phyloP scores from a whole-genome alignment of 371 early-diverging fungal species.

The Mortierella sp. region DNA sequence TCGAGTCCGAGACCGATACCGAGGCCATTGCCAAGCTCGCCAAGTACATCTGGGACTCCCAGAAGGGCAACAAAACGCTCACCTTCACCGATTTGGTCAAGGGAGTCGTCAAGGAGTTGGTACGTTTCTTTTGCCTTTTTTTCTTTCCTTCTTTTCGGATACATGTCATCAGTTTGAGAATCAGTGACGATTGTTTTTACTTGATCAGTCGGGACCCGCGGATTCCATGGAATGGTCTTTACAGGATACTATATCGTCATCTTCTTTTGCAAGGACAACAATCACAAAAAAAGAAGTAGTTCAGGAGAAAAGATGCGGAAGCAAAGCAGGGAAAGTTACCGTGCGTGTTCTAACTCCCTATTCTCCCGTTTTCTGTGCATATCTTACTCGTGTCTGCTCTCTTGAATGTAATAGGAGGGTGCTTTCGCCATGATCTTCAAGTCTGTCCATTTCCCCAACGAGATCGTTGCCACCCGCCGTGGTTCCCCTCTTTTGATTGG shows the following conservation, averaged over 20 bases:
- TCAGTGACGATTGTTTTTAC: background rate
- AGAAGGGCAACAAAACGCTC: conserved; percentile 77
- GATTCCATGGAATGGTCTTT: no score
- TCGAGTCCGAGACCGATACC: conserved; percentile 99
- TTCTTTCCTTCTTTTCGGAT: background rate
- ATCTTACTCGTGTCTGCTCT: conserved; percentile 7
- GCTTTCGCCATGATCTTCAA: conserved; percentile 99
- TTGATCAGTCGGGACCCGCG: no score
- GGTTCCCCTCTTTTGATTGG: conserved; percentile 99
- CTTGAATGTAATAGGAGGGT: conserved; percentile 79
- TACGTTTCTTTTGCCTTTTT: conserved; percentile 48
- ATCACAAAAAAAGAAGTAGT: no score
- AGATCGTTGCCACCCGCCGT: conserved; percentile 85
- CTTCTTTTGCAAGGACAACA: no score
- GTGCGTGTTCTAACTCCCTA: no score
- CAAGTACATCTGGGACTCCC: conserved; percentile 96
- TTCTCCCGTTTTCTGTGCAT: background rate
- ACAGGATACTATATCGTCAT: no score
- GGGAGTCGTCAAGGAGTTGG: conserved; percentile 94
- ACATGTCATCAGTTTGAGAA: background rate
- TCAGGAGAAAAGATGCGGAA: no score
- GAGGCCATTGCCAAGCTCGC: conserved; percentile 98
- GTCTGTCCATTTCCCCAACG: conserved; percentile 79
- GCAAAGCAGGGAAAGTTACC: no score
- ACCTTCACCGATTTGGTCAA: conserved; percentile 92